These are phyloP conservation scores for Verticillium nonalfalfae DNA, from an alignment of 2,329 filamentous ascomycete genomes.

Conservation along the genomic window DNA sequence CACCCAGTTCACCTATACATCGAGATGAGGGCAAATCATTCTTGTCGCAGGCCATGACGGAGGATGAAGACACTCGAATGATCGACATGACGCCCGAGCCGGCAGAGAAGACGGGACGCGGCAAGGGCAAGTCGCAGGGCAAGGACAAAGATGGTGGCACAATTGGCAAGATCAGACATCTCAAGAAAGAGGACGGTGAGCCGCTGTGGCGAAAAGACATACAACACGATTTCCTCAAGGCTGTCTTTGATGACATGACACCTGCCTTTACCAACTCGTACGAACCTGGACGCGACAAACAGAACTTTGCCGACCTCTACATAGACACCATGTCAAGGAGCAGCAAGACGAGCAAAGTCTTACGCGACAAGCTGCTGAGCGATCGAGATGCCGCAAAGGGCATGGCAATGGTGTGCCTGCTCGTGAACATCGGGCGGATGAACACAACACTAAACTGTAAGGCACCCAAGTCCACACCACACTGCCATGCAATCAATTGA, in stretches of 20 bases:
- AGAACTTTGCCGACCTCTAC: constrained; percentile 91
- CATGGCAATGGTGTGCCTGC: constrained; percentile 98
- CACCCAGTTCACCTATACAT: constrained; percentile 36
- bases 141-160: constrained; percentile 26
- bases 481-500: constrained; percentile 9
- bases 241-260: constrained; percentile 69
- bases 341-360: constrained; percentile 97
- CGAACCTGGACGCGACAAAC: constrained; percentile 53
- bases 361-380: constrained; percentile 91
- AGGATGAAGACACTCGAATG: constrained; percentile 36
- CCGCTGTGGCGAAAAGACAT: constrained; percentile 84
- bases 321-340: constrained; percentile 98
- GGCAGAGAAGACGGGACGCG: constrained; percentile 28
- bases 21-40: constrained; percentile 36
- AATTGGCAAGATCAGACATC: constrained; percentile 68
- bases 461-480: constrained; percentile 18
- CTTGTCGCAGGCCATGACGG: constrained; percentile 34
- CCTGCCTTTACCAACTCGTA: constrained; percentile 88
- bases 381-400: constrained; percentile 89
- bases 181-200: constrained; percentile 86
- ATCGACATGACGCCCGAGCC: constrained; percentile 36
- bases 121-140: constrained; percentile 26
- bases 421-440: constrained; percentile 97
- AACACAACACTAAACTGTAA: constrained; percentile 97
- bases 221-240: constrained; percentile 77